Base-by-base conservation (phyloP, 495 filamentous ascomycete genomes). In the Neurospora sp. region DNA sequence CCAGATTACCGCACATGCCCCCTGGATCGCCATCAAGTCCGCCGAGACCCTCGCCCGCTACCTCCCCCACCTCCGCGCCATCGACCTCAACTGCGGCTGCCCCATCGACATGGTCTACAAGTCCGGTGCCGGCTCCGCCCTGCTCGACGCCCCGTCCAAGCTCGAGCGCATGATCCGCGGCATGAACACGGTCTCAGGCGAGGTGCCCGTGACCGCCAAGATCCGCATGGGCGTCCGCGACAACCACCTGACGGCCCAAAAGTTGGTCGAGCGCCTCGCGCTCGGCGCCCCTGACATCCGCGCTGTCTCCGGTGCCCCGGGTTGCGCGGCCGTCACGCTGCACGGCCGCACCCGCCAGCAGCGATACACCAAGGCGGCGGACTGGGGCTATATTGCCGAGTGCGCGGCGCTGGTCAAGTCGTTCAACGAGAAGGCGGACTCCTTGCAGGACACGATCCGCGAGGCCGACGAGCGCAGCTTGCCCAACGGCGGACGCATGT, bases 41-140 rank as follows among this genome's bases (percentile, higher is more conserved):
- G 92, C 95, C 0, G 94, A 99, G 78, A 84, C 91, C 38, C 83
- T 99, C 65, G 90, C 92, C 1, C 82, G 84, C 20, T 88, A 91
- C 68, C 89, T 93, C 45, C 94, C 96, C 4, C 85, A 93, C 76
- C 85, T 98, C 10, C 91, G 96, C 39, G 88, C 97, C 6, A 90
- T 99, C 72, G 96, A 99, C 78, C 81, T 99, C 73, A 99, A 99
- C 82, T 97, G 95, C 76, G 96, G 96, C 40, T 99, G 96, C 77
- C 96, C 96, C 17, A 97, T 99, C 77, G 95, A 99, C 74, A 86
- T 97, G 71, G 90, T 99, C 53, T 97, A 88, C 84, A 87, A 92
- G 45, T 85, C 90, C 44, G 96, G 96, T 59, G 92, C 93, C 27
- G 96, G 96, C 3, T 97, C 95, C n/a, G 94, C 92, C n/a, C 88